Base-by-base conservation (phyloP, 306 rosid species). In the Ormosia semicastrata region DNA sequence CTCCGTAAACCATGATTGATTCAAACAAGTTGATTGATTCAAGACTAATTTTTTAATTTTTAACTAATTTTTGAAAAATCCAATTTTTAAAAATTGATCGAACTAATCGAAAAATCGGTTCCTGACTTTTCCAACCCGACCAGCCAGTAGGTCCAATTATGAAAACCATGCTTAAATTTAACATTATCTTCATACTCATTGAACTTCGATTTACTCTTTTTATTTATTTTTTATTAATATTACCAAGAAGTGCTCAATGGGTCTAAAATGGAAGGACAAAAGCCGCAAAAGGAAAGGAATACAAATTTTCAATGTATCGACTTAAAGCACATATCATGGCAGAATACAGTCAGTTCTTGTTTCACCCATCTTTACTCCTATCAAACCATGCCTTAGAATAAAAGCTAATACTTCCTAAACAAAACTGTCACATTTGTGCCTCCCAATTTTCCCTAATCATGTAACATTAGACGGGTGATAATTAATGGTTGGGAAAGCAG, bases 311-410 rank as follows among this genome's bases (percentile, higher is more conserved):
- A 33, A 9, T 33, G 32, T 46, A 43, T 60, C 34, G n/a, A n/a
- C 60, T 34, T 44, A 54, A 74, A 59, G 24, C 43, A 65, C n/a
- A 60, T 56, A 24, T 29, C 17, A 75, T 30, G 17, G 58, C 13
- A 66, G 56, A 82, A 57, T 82, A 67, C 77, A 75, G 17, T 36
- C 39, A 66, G 29, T 63, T 53, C 17, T 6, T 2, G 58, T 33
- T 75, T 75, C 76, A 46, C 81, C 70, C 81, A 56, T 66, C 37
- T 64, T 36, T 53, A 73, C 62, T 74, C 46, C 71, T 47, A 54
- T 11, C 52, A 62, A 66, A 59, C 12, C 68, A 60, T 80, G 39
- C 67, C 65, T 60, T 73, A n/a, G 7, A 68, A 59, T 62, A 33
- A 69, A 59, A 74, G 56, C 39, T 46, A 80, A 47, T 36, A 49